phyloP scores from a whole-genome alignment of 108 stramenopile species.

The Fragilaria crotonensis region DNA sequence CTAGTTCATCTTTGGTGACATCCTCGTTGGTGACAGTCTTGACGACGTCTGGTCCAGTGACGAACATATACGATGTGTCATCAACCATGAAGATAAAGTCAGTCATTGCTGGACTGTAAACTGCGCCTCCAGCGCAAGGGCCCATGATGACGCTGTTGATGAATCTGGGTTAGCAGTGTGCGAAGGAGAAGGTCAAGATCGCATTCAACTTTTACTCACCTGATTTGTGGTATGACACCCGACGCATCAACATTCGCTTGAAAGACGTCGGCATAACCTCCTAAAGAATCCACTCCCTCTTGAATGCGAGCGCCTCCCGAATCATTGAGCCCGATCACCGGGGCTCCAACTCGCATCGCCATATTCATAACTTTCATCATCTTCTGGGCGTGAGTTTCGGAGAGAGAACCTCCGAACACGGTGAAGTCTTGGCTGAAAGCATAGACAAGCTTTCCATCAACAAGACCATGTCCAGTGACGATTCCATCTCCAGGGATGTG shows the following conservation, averaged over 20 bases:
- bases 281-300: slow-evolving; percentile 95
- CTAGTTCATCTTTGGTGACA: slow-evolving; percentile 97
- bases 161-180: slow-evolving; percentile 15
- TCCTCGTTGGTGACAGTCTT: slow-evolving; percentile 98
- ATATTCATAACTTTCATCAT: slow-evolving; percentile 99
- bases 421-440: slow-evolving; percentile 97
- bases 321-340: slow-evolving; percentile 98
- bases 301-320: slow-evolving; percentile 99
- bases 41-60: slow-evolving; percentile 98
- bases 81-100: slow-evolving; percentile 99
- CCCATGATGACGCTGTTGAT: slow-evolving; percentile 42
- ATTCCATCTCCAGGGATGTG: slow-evolving; percentile 95
- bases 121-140: slow-evolving; percentile 83
- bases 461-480: slow-evolving; percentile 59
- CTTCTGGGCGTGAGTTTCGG: slow-evolving; percentile 97
- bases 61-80: slow-evolving; percentile 95
- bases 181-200: neutral
- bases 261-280: slow-evolving; percentile 98
- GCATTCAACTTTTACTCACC: neutral
- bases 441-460: slow-evolving; percentile 79
- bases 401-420: slow-evolving; percentile 93
- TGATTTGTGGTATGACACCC: slow-evolving; percentile 92
- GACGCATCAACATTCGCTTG: slow-evolving; percentile 96
- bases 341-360: slow-evolving; percentile 89
- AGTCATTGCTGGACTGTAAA: slow-evolving; percentile 99